Percentiles rank a stretch among this genome's conserved stretches.
phyloP scores from a whole-genome alignment of 2,329 filamentous ascomycete genomes.

The Alternaria triticimaculans region DNA sequence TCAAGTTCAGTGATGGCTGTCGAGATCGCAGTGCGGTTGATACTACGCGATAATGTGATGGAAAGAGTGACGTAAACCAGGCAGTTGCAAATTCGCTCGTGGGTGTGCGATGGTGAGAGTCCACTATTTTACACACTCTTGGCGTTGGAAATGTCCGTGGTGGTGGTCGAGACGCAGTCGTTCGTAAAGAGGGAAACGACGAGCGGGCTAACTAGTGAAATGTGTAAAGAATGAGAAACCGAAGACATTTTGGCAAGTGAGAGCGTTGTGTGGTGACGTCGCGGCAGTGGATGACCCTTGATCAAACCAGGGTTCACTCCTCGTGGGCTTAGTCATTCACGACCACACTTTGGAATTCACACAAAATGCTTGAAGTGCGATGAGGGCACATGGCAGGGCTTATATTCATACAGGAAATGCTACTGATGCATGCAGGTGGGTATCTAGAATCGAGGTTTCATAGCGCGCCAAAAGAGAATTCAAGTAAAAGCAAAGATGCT shows the following conservation, averaged over 20 bases:
- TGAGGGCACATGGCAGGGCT: not conserved
- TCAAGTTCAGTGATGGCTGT: not conserved
- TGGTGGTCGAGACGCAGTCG: not conserved
- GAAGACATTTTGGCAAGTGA: conserved; percentile 3
- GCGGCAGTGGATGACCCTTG: not conserved
- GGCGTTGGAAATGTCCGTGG: not conserved
- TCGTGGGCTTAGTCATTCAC: not conserved
- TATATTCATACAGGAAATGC: not conserved
- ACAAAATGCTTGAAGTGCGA: not conserved
- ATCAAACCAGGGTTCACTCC: conserved; percentile 3
- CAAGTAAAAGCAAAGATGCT: not conserved
- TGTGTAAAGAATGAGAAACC: not conserved
- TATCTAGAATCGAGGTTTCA: not conserved
- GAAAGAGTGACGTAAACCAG: not conserved
- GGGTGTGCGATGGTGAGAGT: not conserved
- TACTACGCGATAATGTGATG: not conserved
- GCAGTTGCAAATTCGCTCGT: not conserved
- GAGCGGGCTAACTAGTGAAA: not conserved
- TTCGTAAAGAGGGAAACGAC: not conserved
- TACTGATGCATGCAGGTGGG: not conserved
- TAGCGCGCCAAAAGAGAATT: not conserved
- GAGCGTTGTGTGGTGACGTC: not conserved
- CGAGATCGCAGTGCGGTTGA: not conserved
- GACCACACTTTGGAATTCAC: not conserved
- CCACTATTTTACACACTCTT: not conserved